A percentile compares a stretch with the other conserved stretches of the same genome.
Evolutionary conservation across 441 rosid genomes (phyloP).

Genomic region (Adansonia rubrostipa): DNA sequence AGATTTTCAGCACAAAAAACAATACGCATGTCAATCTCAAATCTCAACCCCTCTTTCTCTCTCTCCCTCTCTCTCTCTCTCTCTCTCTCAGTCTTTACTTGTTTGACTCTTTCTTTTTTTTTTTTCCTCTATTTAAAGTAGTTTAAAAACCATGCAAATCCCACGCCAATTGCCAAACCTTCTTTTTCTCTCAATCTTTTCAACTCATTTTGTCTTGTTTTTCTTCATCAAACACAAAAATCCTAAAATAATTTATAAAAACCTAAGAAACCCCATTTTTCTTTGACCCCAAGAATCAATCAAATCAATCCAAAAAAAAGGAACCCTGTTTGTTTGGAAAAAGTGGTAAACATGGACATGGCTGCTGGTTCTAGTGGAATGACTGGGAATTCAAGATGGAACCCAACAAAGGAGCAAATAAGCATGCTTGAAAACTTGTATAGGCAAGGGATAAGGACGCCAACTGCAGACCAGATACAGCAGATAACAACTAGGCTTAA

Average conservation of each 20-base stretch:
- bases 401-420: constrained; percentile 90
- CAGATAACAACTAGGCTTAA: constrained; percentile 75
- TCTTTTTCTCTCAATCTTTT: neutral
- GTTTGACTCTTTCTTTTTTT: constrained; percentile 23
- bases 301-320: neutral
- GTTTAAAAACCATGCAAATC: constrained; percentile 36
- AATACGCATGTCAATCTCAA: constrained; percentile 83
- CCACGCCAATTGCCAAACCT: constrained; percentile 33
- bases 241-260: constrained; percentile 7
- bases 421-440: constrained; percentile 70
- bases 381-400: constrained; percentile 71
- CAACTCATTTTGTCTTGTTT: neutral
- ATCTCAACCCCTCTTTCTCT: neutral
- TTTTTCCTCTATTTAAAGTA: constrained; percentile 24
- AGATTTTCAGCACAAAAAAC: constrained; percentile 76
- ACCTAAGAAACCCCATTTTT: neutral
- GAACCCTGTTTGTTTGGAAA: constrained; percentile 13
- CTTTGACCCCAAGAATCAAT: neutral
- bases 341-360: constrained; percentile 18
- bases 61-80: neutral
- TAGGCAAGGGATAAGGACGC: constrained; percentile 80
- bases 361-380: constrained; percentile 33
- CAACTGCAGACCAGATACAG: constrained; percentile 87
- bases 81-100: constrained; percentile 24
- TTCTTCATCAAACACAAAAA: neutral